Evolutionary conservation across 768 basidiomycete genomes (phyloP), one percentile per base, ranked within the genome.

Genomic region (Hericium rajendrae): DNA sequence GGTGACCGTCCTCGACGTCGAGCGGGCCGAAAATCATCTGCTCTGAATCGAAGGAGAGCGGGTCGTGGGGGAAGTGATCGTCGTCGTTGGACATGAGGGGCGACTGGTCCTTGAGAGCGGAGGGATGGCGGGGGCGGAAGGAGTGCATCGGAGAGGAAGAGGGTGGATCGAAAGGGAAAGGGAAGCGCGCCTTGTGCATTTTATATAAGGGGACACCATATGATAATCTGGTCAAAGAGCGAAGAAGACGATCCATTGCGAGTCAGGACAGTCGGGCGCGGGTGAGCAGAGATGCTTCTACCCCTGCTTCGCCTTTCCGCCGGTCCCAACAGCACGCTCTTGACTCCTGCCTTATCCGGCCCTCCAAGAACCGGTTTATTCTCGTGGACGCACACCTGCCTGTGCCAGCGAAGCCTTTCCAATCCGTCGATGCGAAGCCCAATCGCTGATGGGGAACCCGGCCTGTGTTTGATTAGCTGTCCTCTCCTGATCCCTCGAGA

Each of bases 11-110:
- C 64, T 84, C 83, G 65, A 83, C 73, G 64, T 85, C 82, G 67
- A 81, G 71, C 61, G 61, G 61, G 53, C 78, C 80, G 65, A 85
- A 83, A 68, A 83, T 75, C 71, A 82, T 72, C 58, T 78, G 75
- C 66, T 82, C 79, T 22, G 67, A 62, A 64, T 81, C 78, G n/a
- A 69, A 60, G 48, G 67, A 37, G 53, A 69, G 63, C 55, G 64
- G 56, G 58, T 72, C 69, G 65, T 73, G 74, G 38, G 66, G 61
- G 51, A 66, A 57, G 24, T 60, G 38, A 46, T 70, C 67, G 56
- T 62, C 62, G 57, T 61, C 63, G 60, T 64, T 54, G 57, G 66
- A 66, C 46, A 68, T 61, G 51, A 48, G 40, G 20, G 67, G 68
- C 32, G 32, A 32, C 32, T 32, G 32, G 68, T 6, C 65, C 64